Conservation (phyloP, 495 filamentous ascomycete species). For the Jackrogersella minutella region DNA sequence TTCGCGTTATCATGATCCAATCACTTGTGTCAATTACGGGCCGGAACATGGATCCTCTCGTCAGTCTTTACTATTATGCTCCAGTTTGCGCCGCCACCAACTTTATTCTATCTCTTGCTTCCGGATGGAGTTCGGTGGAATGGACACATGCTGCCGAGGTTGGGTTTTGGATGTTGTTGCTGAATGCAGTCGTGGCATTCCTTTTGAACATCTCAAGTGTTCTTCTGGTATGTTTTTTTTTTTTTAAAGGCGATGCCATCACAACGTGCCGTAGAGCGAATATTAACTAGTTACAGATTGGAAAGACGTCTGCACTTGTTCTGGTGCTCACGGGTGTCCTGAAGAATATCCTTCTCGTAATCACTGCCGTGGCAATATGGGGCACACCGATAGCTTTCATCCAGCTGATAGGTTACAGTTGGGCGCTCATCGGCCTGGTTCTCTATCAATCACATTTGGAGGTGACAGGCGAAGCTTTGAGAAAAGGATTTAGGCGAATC, state of each 20-base stretch:
- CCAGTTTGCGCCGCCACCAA: conserved; percentile 82
- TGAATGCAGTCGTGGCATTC: conserved; percentile 79
- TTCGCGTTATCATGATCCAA: conserved; percentile 81
- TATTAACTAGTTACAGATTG: conserved; percentile 63
- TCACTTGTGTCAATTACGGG: conserved; percentile 71
- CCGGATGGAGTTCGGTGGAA: conserved; percentile 64
- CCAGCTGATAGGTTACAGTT: conserved; percentile 71
- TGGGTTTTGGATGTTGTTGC: conserved; percentile 64
- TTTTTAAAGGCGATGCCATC: not conserved
- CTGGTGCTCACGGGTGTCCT: conserved; percentile 79
- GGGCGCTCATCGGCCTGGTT: conserved; percentile 69
- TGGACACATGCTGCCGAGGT: conserved; percentile 62
- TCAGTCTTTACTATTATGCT: conserved; percentile 86
- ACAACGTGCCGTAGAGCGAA: not conserved
- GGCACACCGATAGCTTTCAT: conserved; percentile 64
- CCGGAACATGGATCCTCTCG: conserved; percentile 81
- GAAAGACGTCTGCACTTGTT: conserved; percentile 78
- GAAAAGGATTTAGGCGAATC: conserved; percentile 66
- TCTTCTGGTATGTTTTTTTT: conserved; percentile 65
- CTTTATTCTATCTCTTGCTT: conserved; percentile 65
- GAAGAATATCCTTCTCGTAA: conserved; percentile 78
- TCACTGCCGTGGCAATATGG: conserved; percentile 71
- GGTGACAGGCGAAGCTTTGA: conserved; percentile 69
- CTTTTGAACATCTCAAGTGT: conserved; percentile 79
- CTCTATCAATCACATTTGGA: conserved; percentile 74